phyloP scores from a whole-genome alignment of 2,329 filamentous ascomycete species.

The Hymenoscyphus linearis region DNA sequence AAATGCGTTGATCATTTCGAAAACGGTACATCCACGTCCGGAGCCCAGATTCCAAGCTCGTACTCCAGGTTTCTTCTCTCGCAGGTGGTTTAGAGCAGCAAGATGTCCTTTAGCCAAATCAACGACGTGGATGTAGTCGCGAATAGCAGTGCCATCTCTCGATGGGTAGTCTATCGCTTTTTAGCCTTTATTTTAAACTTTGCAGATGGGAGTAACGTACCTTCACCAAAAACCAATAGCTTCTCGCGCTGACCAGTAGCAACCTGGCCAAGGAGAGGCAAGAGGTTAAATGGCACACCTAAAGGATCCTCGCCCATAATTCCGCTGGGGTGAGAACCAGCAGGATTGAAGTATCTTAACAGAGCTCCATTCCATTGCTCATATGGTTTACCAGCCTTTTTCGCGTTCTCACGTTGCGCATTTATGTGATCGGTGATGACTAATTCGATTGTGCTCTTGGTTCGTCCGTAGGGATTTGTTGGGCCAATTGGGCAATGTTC shows the following conservation, averaged over 20 bases:
- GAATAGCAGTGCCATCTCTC: slow-evolving; percentile 86
- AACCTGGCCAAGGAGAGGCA: slow-evolving; percentile 91
- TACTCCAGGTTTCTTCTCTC: slow-evolving; percentile 77
- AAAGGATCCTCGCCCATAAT: slow-evolving; percentile 98
- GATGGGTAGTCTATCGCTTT: slow-evolving; percentile 75
- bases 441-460: slow-evolving; percentile 86
- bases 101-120: slow-evolving; percentile 84
- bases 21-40: slow-evolving; percentile 89
- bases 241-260: slow-evolving; percentile 93
- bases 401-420: slow-evolving; percentile 75
- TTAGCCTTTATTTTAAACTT: slow-evolving; percentile 12
- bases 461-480: slow-evolving; percentile 96
- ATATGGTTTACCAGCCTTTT: slow-evolving; percentile 71
- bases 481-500: slow-evolving; percentile 94
- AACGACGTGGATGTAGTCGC: slow-evolving; percentile 96
- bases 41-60: slow-evolving; percentile 96
- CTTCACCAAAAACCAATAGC: slow-evolving; percentile 88
- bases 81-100: slow-evolving; percentile 84
- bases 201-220: slow-evolving; percentile 44
- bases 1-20: slow-evolving; percentile 96
- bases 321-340: slow-evolving; percentile 87
- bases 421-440: slow-evolving; percentile 89
- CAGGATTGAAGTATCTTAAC: slow-evolving; percentile 96
- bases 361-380: slow-evolving; percentile 90
- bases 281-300: slow-evolving; percentile 90